Evolutionary conservation across 805 yeast genomes (phyloP), one percentile per base, ranked within the genome.

Genomic region (Tetrapisispora namnaoensis): DNA sequence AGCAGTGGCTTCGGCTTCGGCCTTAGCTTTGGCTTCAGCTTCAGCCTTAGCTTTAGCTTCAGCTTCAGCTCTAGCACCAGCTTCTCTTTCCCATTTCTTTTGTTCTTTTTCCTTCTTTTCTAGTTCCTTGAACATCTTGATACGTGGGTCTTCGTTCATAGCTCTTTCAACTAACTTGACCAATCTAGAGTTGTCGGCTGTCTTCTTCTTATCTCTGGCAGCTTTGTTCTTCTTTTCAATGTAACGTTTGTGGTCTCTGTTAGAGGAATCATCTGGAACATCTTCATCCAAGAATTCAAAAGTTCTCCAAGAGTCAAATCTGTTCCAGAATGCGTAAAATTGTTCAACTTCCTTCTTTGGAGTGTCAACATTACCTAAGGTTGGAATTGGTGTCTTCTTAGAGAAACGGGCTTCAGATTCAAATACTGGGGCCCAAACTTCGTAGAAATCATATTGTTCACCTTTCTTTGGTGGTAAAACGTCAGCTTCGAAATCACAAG

Each of bases 211-310:
- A 77, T 87, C 86, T 77, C 99, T 86, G 51, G 95, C 87, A 58
- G 95, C 89, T 71, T 86, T 80, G 77, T 93, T 93, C 79, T 93
- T 93, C 77, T 91, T 88, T 75, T 93, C 99, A 59, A 90, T 83
- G 77, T 88, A 86, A 75, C 99, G 95, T 77, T 93, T 93, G 80
- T 93, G 95, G 70, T 93, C 99, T 79, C 99, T 89, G 82, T 93
- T 93, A 53, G 96, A 86, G 50, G 97, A 86, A 72, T 93, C 99
- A 75, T 93, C 99, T 59, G 99, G 99, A 63, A 90, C 96, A 67
- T 93, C 99, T 76, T 93, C 99, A 67, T 93, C 99, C 69, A 89
- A 79, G 75, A 90, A 93, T 74, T 93, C 99, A 67, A 93, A 93
- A 44, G 95, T 77, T 77, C 96, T 86, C 99, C 99, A 93, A 20